Conservation (phyloP, 768 basidiomycete species). For the Sporobolomyces pararoseus region DNA sequence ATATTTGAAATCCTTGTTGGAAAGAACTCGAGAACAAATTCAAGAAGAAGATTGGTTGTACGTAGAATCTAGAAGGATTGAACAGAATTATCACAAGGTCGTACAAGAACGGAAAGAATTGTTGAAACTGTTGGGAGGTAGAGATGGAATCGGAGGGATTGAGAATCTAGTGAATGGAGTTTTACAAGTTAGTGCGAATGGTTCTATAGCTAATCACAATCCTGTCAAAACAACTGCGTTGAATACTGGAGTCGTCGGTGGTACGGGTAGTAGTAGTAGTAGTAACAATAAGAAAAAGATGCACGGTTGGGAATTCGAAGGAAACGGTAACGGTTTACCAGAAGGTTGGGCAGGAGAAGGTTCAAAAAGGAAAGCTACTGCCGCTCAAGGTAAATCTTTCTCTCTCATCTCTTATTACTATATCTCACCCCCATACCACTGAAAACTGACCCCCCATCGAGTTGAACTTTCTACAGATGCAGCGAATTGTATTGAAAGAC, state of each 20-base stretch:
- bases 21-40: constrained; percentile 80
- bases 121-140: constrained; percentile 38
- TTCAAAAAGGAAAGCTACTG: constrained; percentile 35
- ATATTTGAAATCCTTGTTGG: constrained; percentile 80
- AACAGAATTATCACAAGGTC: constrained; percentile 70
- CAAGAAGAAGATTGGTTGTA: constrained; percentile 93
- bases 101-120: constrained; percentile 43
- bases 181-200: no score
- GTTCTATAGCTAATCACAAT: no score
- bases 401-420: not conserved
- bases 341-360: constrained; percentile 43
- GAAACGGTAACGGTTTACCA: constrained; percentile 33
- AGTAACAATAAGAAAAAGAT: constrained; percentile 43
- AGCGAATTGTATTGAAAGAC: constrained; percentile 46
- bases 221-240: no score
- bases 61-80: constrained; percentile 87
- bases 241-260: no score
- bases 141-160: not conserved
- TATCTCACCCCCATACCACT: constrained; percentile 13
- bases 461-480: constrained; percentile 36
- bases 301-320: constrained; percentile 42
- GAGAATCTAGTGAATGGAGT: not conserved
- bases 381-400: constrained; percentile 26
- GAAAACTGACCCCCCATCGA: no score
- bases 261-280: no score